phyloP scores from a whole-genome alignment of 2,329 filamentous ascomycete species.

The Fusarium chuoi region DNA sequence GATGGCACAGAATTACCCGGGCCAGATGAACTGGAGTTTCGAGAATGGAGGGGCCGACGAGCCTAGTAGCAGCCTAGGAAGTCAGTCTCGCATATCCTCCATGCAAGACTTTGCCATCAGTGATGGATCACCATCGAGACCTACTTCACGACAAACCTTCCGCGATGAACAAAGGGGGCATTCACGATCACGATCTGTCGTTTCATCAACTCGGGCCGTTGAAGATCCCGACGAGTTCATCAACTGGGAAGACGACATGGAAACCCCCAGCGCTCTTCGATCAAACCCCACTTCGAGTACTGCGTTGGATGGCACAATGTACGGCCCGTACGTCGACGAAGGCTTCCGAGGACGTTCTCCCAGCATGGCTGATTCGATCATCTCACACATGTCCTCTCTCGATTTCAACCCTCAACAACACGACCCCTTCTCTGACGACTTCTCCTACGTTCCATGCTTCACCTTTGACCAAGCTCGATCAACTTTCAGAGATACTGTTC shows the following conservation, averaged over 20 bases:
- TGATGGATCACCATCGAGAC: conserved; percentile 51
- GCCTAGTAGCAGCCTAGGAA: conserved; percentile 53
- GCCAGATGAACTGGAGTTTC: conserved; percentile 80
- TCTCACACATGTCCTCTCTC: conserved; percentile 74
- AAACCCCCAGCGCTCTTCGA: conserved; percentile 63
- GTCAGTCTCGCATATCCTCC: conserved; percentile 56
- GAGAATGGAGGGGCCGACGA: conserved; percentile 77
- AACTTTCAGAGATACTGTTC: conserved; percentile 90
- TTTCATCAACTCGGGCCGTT: conserved; percentile 50
- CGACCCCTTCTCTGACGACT: conserved; percentile 82
- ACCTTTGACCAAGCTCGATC: conserved; percentile 84
- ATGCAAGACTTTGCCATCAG: conserved; percentile 52
- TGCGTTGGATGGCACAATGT: conserved; percentile 82
- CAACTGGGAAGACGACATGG: conserved; percentile 62
- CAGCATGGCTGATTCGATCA: conserved; percentile 82
- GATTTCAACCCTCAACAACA: conserved; percentile 68
- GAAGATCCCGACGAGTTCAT: conserved; percentile 51
- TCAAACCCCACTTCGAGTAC: conserved; percentile 63
- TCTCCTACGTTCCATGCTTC: conserved; percentile 92
- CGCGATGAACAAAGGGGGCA: conserved; percentile 58
- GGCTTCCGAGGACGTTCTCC: conserved; percentile 74
- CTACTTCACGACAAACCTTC: conserved; percentile 52
- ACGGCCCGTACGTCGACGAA: conserved; percentile 74
- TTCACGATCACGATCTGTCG: conserved; percentile 59
- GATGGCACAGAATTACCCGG: conserved; percentile 60